Conservation (phyloP, 2,329 filamentous ascomycete genomes). For the Aspergillus quadricinctus region DNA sequence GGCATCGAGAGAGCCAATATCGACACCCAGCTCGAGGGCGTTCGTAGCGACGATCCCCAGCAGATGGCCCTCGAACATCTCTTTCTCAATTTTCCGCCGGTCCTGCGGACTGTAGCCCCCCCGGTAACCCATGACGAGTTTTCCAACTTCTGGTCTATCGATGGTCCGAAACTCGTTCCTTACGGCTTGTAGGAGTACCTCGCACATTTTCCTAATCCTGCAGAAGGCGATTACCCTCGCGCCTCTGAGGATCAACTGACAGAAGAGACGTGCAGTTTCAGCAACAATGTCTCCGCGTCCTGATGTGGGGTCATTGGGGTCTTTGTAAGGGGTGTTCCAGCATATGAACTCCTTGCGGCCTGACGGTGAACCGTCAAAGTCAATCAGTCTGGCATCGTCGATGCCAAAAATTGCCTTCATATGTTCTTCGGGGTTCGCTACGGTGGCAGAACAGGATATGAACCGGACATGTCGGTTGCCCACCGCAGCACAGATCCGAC, state of each 20-base stretch:
- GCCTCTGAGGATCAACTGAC: slow-evolving; percentile 79
- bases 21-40: slow-evolving; percentile 87
- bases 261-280: slow-evolving; percentile 87
- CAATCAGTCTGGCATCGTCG: slow-evolving; percentile 72
- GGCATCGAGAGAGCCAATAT: slow-evolving; percentile 90
- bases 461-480: slow-evolving; percentile 85
- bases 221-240: slow-evolving; percentile 93
- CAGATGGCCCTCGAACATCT: slow-evolving; percentile 96
- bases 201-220: slow-evolving; percentile 80
- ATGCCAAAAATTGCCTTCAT: slow-evolving; percentile 94
- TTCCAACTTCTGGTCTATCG: slow-evolving; percentile 69
- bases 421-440: slow-evolving; percentile 85
- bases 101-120: slow-evolving; percentile 94
- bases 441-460: slow-evolving; percentile 92
- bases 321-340: slow-evolving; percentile 96
- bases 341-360: slow-evolving; percentile 92
- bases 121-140: slow-evolving; percentile 88
- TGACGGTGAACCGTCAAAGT: slow-evolving; percentile 89
- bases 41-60: slow-evolving; percentile 92
- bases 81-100: slow-evolving; percentile 77
- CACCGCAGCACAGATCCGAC: slow-evolving; percentile 82
- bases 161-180: slow-evolving; percentile 70
- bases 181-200: slow-evolving; percentile 74
- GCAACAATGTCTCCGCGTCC: slow-evolving; percentile 77
- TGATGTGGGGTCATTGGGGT: slow-evolving; percentile 79